A percentile compares a stretch with the other conserved stretches of the same genome.
phyloP scores from a whole-genome alignment of 208 protist species.

The Acanthamoeba healyi region DNA sequence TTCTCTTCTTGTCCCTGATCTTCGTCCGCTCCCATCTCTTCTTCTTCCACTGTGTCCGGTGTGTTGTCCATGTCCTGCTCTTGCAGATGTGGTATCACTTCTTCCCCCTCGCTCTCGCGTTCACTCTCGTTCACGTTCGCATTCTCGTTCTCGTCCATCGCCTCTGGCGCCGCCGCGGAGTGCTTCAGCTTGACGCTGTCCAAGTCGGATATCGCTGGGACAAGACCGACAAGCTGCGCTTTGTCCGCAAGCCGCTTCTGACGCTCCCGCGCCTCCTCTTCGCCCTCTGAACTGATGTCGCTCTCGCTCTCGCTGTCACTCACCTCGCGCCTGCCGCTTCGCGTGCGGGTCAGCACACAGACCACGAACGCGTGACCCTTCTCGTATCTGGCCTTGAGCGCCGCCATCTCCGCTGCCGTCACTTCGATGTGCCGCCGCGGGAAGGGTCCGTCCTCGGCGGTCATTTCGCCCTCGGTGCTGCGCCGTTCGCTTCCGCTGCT shows the following conservation, averaged over 20 bases:
- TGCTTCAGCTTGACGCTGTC: neutral
- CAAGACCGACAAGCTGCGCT: neutral
- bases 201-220: neutral
- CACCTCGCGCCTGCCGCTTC: neutral
- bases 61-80: neutral
- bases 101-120: too few species aligned
- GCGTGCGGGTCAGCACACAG: neutral
- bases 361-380: slow-evolving; percentile 1
- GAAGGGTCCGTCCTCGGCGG: slow-evolving; percentile 42
- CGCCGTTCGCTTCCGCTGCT: neutral
- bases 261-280: slow-evolving; percentile 1
- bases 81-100: too few species aligned
- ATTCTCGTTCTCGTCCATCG: too few species aligned
- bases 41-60: neutral
- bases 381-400: neutral
- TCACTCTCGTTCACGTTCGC: too few species aligned
- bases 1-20: neutral
- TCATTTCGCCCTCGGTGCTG: neutral
- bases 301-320: slow-evolving; percentile 32
- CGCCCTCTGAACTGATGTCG: slow-evolving; percentile 21
- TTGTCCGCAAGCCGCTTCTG: neutral
- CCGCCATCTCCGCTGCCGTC: neutral
- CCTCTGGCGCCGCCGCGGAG: too few species aligned
- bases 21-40: neutral
- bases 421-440: slow-evolving; percentile 5